These are phyloP conservation scores for Coelastrella sp. DNA, from an alignment of 139 green algal species.

Conservation along the genomic window DNA sequence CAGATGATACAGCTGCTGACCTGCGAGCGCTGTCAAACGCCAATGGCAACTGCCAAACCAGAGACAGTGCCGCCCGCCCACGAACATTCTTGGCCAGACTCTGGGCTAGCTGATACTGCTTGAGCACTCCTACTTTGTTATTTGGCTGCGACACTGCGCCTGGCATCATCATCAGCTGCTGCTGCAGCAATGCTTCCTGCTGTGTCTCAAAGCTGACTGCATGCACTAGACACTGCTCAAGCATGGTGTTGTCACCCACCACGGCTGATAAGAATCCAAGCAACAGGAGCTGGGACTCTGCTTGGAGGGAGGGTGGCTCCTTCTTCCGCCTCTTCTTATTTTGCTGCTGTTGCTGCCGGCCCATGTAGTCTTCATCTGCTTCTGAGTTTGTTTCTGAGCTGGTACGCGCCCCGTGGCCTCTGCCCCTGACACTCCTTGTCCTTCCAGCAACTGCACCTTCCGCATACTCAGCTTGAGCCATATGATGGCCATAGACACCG, in stretches of 20 bases:
- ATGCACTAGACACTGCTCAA: constrained; percentile 18
- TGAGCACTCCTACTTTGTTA: background rate
- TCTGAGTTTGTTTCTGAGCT: constrained; percentile 31
- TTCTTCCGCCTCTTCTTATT: background rate
- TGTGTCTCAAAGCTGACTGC: constrained; percentile 10
- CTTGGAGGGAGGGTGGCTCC: background rate
- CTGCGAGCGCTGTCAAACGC: background rate
- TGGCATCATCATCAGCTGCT: background rate
- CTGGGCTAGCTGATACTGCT: constrained; percentile 25
- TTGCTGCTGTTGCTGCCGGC: constrained; percentile 4
- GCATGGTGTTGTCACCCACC: background rate
- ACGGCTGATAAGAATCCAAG: constrained; percentile 18
- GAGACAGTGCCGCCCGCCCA: background rate
- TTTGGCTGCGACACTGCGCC: too few relatives aligned
- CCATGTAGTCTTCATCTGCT: constrained; percentile 5
- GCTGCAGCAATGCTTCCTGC: constrained; percentile 31
- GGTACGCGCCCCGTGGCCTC: background rate
- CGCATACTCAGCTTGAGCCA: too few relatives aligned
- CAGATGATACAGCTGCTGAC: too few relatives aligned
- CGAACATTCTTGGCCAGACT: constrained; percentile 20
- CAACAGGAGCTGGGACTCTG: constrained; percentile 22
- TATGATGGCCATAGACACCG: too few relatives aligned
- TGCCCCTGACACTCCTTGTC: background rate
- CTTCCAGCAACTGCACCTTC: too few relatives aligned
- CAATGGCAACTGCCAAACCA: constrained; percentile 28